Base-by-base conservation (phyloP, 768 basidiomycete species). In the Hydnum rufescens region DNA sequence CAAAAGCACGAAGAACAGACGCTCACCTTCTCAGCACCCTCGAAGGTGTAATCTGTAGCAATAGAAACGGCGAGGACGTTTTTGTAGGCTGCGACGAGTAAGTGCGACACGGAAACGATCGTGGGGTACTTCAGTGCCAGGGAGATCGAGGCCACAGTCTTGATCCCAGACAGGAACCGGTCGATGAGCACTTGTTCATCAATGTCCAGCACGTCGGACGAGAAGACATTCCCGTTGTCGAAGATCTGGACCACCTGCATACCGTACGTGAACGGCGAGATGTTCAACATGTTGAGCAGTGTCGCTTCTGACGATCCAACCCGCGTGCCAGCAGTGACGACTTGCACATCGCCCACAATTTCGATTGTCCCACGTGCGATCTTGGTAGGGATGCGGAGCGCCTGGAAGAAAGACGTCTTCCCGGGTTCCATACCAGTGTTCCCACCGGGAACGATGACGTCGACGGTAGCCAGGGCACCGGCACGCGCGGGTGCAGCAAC, bases 401-500 rank as follows among this genome's bases (percentile, higher is more conserved):
- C 95, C 75, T 99, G 95, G 88, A 99, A 99, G 88, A 97, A 99
- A 61, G 95, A 95, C 56, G 95, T 99, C 77, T 99, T 99, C 64
- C 93, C 95, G 61, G 95, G 95, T 68, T 97, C 95, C 95, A 99
- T 99, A 69, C 92, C 92, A 53, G 95, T 99, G 80, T 97, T 97
- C 55, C 90, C 82, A 43, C 81, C 88, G 32, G 92, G 89, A 60
- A 99, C 84, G 56, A 70, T 71, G 63, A 97, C 93, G 61, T 97
- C 82, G 71, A 77, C 78, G 64, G 93, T 85, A 32, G 93, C 92
- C 61, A 79, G 76, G 32, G 93, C 93, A 75, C 92, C 93, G 57
- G 95, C 92, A 75, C 95, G 89, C 59, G 95, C 95, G 44, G 95
- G 95, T 49, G 95, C 95, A 51, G 88, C 87, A 57, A 99, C 92